Evolutionary conservation across 805 yeast species (phyloP).

Genomic region (Yamadazyma philogaea): DNA sequence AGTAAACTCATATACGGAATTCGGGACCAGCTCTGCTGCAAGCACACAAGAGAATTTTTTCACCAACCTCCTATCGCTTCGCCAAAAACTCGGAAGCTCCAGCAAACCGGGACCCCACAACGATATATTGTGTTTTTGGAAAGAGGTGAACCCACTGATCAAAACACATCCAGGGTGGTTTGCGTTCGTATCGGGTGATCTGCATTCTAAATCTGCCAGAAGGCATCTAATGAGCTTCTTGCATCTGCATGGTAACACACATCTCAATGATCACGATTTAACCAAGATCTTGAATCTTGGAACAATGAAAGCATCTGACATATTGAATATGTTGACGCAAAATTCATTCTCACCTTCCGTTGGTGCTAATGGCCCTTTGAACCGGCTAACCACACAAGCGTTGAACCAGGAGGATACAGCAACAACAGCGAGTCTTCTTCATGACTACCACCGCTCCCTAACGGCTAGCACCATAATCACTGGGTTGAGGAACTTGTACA

Average conservation of each 20-base stretch:
- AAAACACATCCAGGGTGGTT: slow-evolving; percentile 9
- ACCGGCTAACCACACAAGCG: background rate
- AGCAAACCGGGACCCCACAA: background rate
- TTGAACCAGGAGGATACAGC: background rate
- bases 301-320: background rate
- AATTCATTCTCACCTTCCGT: background rate
- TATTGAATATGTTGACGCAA: background rate
- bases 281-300: background rate
- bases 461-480: background rate
- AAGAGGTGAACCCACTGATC: background rate
- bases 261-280: slow-evolving; percentile 10
- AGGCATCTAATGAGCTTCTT: background rate
- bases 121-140: background rate
- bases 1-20: background rate
- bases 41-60: background rate
- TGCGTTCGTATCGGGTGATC: slow-evolving; percentile 1
- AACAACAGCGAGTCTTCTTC: background rate
- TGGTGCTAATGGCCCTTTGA: background rate
- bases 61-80: background rate
- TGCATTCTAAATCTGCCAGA: background rate
- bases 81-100: background rate
- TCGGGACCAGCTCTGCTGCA: background rate
- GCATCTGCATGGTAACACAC: background rate
- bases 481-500: background rate
- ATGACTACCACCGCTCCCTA: background rate